phyloP scores from a whole-genome alignment of 106 monocot genomes.

The Dendrobium huoshanense region DNA sequence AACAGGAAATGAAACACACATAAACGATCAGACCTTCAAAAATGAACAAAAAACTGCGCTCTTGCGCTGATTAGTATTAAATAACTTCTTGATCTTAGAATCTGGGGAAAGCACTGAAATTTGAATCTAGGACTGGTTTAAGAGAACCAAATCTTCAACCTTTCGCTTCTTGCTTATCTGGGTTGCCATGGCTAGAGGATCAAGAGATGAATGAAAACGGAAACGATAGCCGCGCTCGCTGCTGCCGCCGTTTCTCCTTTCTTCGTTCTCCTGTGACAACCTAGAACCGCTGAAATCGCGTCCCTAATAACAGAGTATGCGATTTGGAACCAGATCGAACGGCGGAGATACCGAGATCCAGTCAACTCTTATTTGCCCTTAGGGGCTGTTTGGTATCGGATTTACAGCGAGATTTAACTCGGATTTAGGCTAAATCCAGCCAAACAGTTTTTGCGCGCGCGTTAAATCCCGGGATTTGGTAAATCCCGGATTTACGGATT shows the following conservation, averaged over 20 bases:
- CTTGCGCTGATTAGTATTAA: no score
- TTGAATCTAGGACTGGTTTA: not conserved
- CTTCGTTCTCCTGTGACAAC: not conserved
- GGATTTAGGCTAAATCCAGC: no score
- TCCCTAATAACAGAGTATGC: not conserved
- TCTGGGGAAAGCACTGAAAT: not conserved
- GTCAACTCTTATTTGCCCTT: no score
- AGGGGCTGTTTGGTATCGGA: no score
- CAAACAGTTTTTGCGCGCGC: no score
- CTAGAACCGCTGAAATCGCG: not conserved
- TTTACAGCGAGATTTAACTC: no score
- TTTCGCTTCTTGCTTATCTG: constrained; percentile 14
- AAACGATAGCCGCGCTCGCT: not conserved
- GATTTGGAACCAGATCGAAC: not conserved
- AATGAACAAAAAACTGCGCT: not conserved
- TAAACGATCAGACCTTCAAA: not conserved
- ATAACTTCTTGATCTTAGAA: not conserved
- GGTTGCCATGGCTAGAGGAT: constrained; percentile 4
- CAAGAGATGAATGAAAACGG: not conserved
- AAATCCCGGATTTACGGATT: no score
- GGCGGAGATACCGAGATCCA: not conserved
- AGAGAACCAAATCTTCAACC: not conserved
- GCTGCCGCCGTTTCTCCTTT: not conserved
- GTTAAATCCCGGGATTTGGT: no score
- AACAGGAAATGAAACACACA: not conserved